Percentiles rank a stretch among this genome's conserved stretches.
phyloP scores from a whole-genome alignment of 1,139 yeast genomes.

The Scheffersomyces titani region DNA sequence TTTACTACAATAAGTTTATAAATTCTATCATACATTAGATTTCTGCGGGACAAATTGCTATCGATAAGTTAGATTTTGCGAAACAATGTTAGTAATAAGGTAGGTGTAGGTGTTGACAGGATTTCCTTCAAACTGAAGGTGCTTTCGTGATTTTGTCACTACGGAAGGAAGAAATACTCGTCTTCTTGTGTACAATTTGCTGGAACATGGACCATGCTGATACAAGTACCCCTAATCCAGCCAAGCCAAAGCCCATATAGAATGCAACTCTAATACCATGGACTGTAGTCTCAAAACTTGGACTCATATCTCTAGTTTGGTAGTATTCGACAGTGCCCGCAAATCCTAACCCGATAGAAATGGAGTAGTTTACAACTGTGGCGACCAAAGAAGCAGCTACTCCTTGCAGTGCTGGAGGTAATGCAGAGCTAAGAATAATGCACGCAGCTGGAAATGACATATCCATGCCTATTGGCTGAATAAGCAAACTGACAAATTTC shows the following conservation, averaged over 20 bases:
- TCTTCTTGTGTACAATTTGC: neutral
- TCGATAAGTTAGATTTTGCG: too few species aligned
- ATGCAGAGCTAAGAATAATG: constrained; percentile 48
- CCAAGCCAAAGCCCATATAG: constrained; percentile 53
- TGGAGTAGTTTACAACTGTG: constrained; percentile 63
- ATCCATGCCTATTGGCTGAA: constrained; percentile 63
- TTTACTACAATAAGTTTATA: neutral
- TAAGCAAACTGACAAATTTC: constrained; percentile 45
- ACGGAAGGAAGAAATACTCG: neutral
- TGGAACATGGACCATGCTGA: constrained; percentile 12
- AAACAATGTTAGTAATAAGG: too few species aligned
- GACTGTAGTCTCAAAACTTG: constrained; percentile 23
- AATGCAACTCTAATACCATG: constrained; percentile 46
- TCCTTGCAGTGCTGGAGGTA: constrained; percentile 60
- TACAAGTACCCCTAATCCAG: constrained; percentile 42
- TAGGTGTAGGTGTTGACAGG: neutral
- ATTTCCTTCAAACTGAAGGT: neutral
- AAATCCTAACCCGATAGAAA: constrained; percentile 62
- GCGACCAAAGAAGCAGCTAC: constrained; percentile 65
- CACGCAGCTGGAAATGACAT: constrained; percentile 66
- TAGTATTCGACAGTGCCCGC: constrained; percentile 61
- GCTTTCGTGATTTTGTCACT: neutral
- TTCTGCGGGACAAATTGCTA: neutral
- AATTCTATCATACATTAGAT: too few species aligned
- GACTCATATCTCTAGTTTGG: constrained; percentile 29